Base-by-base conservation (phyloP, 2,329 filamentous ascomycete genomes). In the Pseudogymnoascus sp. region DNA sequence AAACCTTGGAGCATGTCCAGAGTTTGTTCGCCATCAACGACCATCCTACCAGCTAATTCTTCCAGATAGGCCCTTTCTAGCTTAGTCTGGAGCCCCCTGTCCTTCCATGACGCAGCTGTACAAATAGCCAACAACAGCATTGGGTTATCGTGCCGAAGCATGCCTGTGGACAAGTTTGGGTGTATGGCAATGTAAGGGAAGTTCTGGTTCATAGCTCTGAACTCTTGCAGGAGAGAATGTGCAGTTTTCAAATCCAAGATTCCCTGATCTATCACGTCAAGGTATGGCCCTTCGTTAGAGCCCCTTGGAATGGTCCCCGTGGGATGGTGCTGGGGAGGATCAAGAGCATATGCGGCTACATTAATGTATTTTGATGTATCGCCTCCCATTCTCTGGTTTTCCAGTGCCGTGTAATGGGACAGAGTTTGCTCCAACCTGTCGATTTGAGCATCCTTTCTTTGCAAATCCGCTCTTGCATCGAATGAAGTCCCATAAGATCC, bases 281-380 rank as follows among this genome's bases (percentile, higher is more conserved):
- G 42, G 36, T 56, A 56, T 3, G n/a, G 5, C 49, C 2, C 16
- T 21, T 14, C 49, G 28, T 56, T 56, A 34, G 49, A n/a, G 25
- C 21, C 11, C 7, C 49, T 56, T 34, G 49, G 49, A 16, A 56
- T 56, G 28, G 49, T n/a, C 8, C 6, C 49, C 6, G 9, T 36
- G 2, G 16, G 28, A 14, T 3, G 28, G 28, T 12, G 28, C 78
- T 75, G 59, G 78, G 70, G 16, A 21, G 49, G n/a, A 34, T 36
- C 28, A 56, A 56, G 28, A 56, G 49, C n/a, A 36, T 56, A 56
- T 18, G 49, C 49, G 21, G 49, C 49, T n/a, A 56, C 28, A 56
- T 56, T 36, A 18, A 36, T 12, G 16, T 34, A 21, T 21, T 36
- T 56, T 56, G 49, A 11, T 18, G 49, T 9, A 56, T 34, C 28